Conservation (phyloP, 208 protist genomes). For the Acanthamoeba healyi region DNA sequence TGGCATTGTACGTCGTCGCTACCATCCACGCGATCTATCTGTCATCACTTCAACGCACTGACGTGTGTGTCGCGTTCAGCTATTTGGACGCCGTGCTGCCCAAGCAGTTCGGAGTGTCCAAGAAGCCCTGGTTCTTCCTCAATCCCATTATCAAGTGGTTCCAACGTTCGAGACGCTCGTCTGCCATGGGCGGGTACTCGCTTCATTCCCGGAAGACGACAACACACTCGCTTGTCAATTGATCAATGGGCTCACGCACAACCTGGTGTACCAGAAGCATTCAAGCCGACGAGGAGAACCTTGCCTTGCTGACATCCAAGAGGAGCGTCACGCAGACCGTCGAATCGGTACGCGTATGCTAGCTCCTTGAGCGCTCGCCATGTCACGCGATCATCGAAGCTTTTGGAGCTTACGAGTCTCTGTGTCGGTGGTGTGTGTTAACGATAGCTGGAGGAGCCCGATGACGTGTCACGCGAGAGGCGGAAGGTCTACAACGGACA, state of each 20-base stretch:
- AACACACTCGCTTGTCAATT: too few relatives aligned
- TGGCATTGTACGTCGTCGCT: constrained; percentile 6
- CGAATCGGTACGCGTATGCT: neutral
- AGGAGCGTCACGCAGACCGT: constrained; percentile 24
- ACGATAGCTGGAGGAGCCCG: constrained; percentile 46
- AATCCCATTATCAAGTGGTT: constrained; percentile 32
- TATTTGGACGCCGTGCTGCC: constrained; percentile 78
- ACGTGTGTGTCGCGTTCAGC: too few relatives aligned
- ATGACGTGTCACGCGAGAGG: constrained; percentile 57
- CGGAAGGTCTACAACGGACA: constrained; percentile 22
- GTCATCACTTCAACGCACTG: too few relatives aligned
- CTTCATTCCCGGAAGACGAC: too few relatives aligned
- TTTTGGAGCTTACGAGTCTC: too few relatives aligned
- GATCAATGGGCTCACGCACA: neutral
- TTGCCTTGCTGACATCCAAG: constrained; percentile 19
- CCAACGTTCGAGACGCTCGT: neutral
- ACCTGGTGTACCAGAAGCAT: neutral
- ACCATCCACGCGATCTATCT: neutral
- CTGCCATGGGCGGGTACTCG: neutral
- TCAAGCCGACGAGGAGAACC: constrained; percentile 27
- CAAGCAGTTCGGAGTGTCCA: constrained; percentile 76
- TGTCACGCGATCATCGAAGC: too few relatives aligned
- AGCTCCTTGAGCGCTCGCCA: neutral
- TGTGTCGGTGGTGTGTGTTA: too few relatives aligned
- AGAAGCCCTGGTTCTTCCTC: constrained; percentile 77